Evolutionary conservation across 305 asterid species (phyloP).

Genomic region (Fraxinus latifolia): DNA sequence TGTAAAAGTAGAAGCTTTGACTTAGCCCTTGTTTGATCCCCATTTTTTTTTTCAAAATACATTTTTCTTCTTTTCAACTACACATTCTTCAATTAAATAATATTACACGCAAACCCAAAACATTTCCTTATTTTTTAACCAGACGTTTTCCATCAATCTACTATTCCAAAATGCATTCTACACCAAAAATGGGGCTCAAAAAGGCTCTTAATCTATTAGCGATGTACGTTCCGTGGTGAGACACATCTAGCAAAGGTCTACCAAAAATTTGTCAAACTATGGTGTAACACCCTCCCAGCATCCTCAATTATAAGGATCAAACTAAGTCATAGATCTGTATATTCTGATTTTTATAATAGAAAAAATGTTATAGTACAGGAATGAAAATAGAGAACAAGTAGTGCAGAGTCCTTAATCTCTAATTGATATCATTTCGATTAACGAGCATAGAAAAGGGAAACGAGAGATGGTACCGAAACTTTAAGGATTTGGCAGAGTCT

Average conservation of each 20-base stretch:
- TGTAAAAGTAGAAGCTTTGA: not conserved
- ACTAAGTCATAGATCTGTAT: not conserved
- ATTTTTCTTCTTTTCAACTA: not conserved
- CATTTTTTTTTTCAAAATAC: not conserved
- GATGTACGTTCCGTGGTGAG: not conserved
- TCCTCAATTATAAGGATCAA: not conserved
- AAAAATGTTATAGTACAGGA: not conserved
- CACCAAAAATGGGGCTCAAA: not conserved
- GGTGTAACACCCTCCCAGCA: not conserved
- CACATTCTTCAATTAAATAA: not conserved
- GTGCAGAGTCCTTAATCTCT: not conserved
- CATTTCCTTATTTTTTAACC: not conserved
- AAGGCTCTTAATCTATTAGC: not conserved
- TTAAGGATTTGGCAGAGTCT: conserved; percentile 61
- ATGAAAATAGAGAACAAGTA: not conserved
- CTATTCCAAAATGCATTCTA: not conserved
- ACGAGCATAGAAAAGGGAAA: not conserved
- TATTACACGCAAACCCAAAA: not conserved
- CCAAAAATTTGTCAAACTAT: not conserved
- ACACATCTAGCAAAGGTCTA: not conserved
- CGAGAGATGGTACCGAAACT: conserved; percentile 58
- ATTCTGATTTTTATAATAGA: not conserved
- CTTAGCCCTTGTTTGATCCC: not conserved
- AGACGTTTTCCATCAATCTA: not conserved
- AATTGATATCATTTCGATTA: not conserved